These are phyloP conservation scores for Scalesia atractyloides DNA, from an alignment of 129 eudicot genomes.

Conservation along the genomic window DNA sequence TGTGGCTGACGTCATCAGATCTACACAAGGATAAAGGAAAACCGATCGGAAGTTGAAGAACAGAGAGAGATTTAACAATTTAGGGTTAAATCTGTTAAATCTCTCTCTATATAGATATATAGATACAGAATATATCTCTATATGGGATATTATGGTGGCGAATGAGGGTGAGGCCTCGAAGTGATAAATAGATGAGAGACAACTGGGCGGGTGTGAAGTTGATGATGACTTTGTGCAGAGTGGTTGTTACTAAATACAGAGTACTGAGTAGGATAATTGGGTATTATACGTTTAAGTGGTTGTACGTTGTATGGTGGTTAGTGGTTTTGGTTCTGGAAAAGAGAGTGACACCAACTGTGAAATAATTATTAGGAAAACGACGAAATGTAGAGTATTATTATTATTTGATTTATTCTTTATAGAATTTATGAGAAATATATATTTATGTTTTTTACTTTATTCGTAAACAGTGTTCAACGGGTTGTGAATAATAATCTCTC, in stretches of 20 bases:
- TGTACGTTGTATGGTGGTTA: background rate
- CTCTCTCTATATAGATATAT: no score
- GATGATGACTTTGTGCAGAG: slow-evolving; percentile 24
- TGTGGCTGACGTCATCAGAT: slow-evolving; percentile 40
- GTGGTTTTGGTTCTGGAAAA: slow-evolving; percentile 7
- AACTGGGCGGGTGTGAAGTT: slow-evolving; percentile 33
- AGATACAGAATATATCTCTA: no score
- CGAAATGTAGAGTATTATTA: background rate
- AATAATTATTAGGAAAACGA: background rate
- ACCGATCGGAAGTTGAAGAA: background rate
- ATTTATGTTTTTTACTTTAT: no score
- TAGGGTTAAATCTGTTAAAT: no score
- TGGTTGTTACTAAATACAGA: background rate
- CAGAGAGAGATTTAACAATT: no score
- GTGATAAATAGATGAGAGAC: slow-evolving; percentile 37
- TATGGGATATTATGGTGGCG: slow-evolving; percentile 16
- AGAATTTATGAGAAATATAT: no score
- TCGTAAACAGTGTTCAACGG: no score
- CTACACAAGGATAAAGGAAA: background rate
- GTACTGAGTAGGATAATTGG: fast-evolving
- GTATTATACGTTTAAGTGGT: background rate
- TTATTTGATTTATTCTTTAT: background rate
- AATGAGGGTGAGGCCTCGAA: slow-evolving; percentile 30
- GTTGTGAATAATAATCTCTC: no score
- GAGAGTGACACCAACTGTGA: slow-evolving; percentile 3